Conservation (phyloP, 148 eudicot genomes). For the Chenopodium berlandieri region DNA sequence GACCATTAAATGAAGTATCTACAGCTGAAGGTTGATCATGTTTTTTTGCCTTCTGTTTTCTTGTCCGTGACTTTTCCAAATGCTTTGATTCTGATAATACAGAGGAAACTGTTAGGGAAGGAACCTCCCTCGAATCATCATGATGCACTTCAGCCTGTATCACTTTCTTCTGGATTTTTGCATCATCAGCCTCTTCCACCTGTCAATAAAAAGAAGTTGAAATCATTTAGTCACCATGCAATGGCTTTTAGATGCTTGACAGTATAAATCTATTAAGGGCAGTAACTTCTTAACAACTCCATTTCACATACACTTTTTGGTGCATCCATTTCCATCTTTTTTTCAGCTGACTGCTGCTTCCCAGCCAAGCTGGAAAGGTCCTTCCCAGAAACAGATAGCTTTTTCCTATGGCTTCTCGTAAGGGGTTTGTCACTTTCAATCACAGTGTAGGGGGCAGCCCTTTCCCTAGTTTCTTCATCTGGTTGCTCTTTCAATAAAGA, state of each 20-base stretch:
- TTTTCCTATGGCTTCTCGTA: conserved; percentile 29
- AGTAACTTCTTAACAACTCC: conserved; percentile 6
- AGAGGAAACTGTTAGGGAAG: not conserved
- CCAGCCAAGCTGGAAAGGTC: conserved; percentile 18
- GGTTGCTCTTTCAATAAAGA: not conserved
- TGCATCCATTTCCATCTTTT: conserved; percentile 10
- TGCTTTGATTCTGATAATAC: not conserved
- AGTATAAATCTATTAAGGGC: conserved; percentile 7
- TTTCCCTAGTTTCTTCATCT: not conserved
- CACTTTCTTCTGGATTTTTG: not conserved
- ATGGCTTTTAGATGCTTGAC: not conserved
- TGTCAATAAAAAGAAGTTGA: not conserved
- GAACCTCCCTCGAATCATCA: not conserved
- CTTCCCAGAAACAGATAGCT: conserved; percentile 20
- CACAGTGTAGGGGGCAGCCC: not conserved
- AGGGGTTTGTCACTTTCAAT: conserved; percentile 21
- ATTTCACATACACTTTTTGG: conserved; percentile 24
- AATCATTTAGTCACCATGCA: not conserved
- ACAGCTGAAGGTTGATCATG: conserved; percentile 29
- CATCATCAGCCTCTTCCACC: conserved; percentile 18
- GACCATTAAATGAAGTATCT: conserved; percentile 26
- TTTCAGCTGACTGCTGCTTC: conserved; percentile 24
- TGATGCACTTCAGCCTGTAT: not conserved
- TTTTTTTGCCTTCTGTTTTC: conserved; percentile 25
- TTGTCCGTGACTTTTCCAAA: conserved; percentile 9